Evolutionary conservation across 768 basidiomycete genomes (phyloP), one percentile per base, ranked within the genome.

Genomic region (Mrakia blollopis): DNA sequence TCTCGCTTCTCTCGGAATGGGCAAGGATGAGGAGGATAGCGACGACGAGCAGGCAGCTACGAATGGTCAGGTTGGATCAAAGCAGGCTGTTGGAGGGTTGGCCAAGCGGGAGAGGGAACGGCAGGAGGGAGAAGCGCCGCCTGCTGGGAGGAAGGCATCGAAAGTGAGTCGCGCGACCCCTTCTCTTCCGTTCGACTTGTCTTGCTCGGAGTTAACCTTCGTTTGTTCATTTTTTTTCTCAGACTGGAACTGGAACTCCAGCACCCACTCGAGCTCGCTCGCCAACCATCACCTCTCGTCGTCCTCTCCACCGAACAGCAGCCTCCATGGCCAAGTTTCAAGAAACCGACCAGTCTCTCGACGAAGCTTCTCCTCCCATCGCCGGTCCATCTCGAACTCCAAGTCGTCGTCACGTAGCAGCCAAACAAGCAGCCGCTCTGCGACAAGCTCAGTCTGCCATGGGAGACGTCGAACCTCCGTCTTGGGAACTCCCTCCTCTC

Each of bases 281-380:
- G 11, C 73, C 77, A 18, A 57, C 73, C 21, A 73, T 78, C 32
- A 39, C 67, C 7, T 69, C 77, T 44, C 72, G 72, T 23, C 87
- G 88, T 7, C 91, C 91, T 0, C 87, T 93, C 21, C 81, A 87
- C 18, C 89, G 93, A 25, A 91, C 91, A 0, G 85, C 88, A 0
- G 86, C 89, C 76, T 89, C 89, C n/a, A 95, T 95, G 93, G 82
- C 86, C 3, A 79, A 85, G 73, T 93, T 93, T 80, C 82, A 82
- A 37, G 85, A 88, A 69, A 85, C 93, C 10, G 91, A 67, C 75
- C 62, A 72, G 67, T 32, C 71, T 70, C 74, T 80, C 77, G 47
- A 60, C 28, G 65, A 67, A 1, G 50, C 76, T 18, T 63, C 76
- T 39, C 44, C 30, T 35, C 72, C 76, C 37, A 50, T 73, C 37